phyloP scores from a whole-genome alignment of 768 basidiomycete genomes.

The Suillus brevipes region DNA sequence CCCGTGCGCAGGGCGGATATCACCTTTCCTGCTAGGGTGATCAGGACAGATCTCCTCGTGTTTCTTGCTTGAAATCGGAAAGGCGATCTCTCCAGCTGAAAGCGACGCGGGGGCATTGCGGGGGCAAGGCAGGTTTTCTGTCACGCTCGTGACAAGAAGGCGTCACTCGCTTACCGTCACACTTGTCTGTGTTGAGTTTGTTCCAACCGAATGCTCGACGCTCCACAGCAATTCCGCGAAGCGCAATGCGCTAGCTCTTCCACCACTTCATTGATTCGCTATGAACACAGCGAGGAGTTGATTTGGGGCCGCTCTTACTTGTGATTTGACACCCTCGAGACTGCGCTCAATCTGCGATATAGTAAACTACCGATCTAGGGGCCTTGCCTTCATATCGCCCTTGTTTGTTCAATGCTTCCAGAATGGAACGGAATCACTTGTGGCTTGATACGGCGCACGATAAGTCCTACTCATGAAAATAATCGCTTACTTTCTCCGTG shows the following conservation, averaged over 20 bases:
- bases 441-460: constrained; percentile 8
- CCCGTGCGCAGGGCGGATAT: constrained; percentile 9
- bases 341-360: constrained; percentile 31
- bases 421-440: constrained; percentile 31
- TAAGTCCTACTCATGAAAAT: constrained; percentile 14
- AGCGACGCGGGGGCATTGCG: constrained; percentile 11
- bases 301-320: constrained; percentile 11
- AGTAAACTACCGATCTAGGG: constrained; percentile 34
- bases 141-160: constrained; percentile 11
- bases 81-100: constrained; percentile 14
- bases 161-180: constrained; percentile 19
- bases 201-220: not conserved
- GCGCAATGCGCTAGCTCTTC: constrained; percentile 4
- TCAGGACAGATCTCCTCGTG: constrained; percentile 15
- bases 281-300: not conserved
- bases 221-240: constrained; percentile 1
- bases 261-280: not conserved
- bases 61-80: constrained; percentile 9
- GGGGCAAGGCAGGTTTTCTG: constrained; percentile 9
- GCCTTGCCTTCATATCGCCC: constrained; percentile 28
- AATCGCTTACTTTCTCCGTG: constrained; percentile 4
- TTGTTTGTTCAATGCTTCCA: constrained; percentile 27
- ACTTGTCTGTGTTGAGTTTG: not conserved
- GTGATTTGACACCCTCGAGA: constrained; percentile 8
- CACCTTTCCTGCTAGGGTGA: constrained; percentile 13